Conservation (phyloP, 2,329 filamentous ascomycete species). For the Phialemoniopsis sp. region DNA sequence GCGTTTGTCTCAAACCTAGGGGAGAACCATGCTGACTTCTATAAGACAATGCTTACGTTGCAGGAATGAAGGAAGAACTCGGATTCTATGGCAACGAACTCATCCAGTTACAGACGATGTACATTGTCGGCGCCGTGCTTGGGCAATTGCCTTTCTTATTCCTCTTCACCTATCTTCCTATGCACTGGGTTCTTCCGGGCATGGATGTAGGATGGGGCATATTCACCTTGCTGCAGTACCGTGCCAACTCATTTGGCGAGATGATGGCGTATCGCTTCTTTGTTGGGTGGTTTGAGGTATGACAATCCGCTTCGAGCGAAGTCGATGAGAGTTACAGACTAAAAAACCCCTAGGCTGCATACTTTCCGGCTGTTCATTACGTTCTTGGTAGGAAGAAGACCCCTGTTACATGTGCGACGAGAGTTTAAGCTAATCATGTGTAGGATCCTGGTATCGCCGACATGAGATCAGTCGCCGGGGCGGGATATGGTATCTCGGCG, state of each 20-base stretch:
- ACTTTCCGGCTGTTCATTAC: no score
- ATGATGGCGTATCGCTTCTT: slow-evolving; percentile 49
- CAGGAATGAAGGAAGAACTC: slow-evolving; percentile 11
- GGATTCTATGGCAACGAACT: slow-evolving; percentile 20
- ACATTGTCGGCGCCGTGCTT: slow-evolving; percentile 42
- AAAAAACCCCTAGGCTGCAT: no score
- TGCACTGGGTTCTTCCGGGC: slow-evolving; percentile 45
- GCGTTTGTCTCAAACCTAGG: not conserved
- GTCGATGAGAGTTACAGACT: slow-evolving; percentile 28
- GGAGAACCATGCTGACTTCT: slow-evolving; percentile 50
- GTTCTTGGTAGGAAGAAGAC: no score
- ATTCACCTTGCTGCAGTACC: slow-evolving; percentile 53
- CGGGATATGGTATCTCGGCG: slow-evolving; percentile 46
- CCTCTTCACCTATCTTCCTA: no score
- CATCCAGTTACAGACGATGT: slow-evolving; percentile 51
- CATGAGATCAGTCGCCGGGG: slow-evolving; percentile 42
- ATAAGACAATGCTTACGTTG: slow-evolving; percentile 22
- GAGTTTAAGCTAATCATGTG: no score
- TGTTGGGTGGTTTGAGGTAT: no score
- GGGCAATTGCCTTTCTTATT: slow-evolving; percentile 49
- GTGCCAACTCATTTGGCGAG: slow-evolving; percentile 43
- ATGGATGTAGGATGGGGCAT: slow-evolving; percentile 51
- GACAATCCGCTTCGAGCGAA: no score
- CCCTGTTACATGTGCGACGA: no score
- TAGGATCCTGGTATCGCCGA: slow-evolving; percentile 41